Conservation (phyloP, 106 monocot species). For the Alisma plantagoaquatica region DNA sequence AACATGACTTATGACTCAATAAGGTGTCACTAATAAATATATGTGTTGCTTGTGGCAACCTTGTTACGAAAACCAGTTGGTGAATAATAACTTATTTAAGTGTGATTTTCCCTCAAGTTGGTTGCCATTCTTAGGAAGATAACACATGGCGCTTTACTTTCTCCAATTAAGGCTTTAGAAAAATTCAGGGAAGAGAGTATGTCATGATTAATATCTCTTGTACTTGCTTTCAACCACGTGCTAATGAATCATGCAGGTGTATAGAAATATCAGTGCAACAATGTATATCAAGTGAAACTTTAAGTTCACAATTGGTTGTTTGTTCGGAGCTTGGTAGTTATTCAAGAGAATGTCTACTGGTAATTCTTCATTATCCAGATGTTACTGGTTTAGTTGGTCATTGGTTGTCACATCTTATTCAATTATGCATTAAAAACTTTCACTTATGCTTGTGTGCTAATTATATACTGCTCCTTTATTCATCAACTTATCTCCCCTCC, state of each 20-base stretch:
- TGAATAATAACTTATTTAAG: too few species aligned
- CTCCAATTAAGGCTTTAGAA: constrained; percentile 63
- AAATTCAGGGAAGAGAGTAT: constrained; percentile 75
- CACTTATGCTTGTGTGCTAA: too few species aligned
- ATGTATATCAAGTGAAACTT: constrained; percentile 1
- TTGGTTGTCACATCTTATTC: constrained; percentile 91
- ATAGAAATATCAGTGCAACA: constrained; percentile 18
- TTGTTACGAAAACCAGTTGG: too few species aligned
- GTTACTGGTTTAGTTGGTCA: constrained; percentile 94
- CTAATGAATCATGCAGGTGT: constrained; percentile 43
- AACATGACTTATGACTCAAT: too few species aligned
- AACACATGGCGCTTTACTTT: constrained; percentile 71
- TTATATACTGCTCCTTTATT: too few species aligned
- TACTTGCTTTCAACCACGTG: constrained; percentile 56
- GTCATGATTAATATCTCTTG: constrained; percentile 61
- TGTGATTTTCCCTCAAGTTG: constrained; percentile 75
- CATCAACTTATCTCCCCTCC: too few species aligned
- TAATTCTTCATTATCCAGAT: constrained; percentile 72
- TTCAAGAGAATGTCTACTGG: constrained; percentile 64
- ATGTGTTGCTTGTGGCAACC: too few species aligned
- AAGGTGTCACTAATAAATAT: too few species aligned
- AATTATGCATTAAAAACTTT: constrained; percentile 33
- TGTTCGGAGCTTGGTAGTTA: constrained; percentile 8
- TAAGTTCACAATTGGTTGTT: constrained; percentile 2
- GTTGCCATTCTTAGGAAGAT: constrained; percentile 74